A percentile compares a stretch with the other conserved stretches of the same genome.
phyloP scores from a whole-genome alignment of 2,329 filamentous ascomycete genomes.

The Ophiocordyceps unilateralis region DNA sequence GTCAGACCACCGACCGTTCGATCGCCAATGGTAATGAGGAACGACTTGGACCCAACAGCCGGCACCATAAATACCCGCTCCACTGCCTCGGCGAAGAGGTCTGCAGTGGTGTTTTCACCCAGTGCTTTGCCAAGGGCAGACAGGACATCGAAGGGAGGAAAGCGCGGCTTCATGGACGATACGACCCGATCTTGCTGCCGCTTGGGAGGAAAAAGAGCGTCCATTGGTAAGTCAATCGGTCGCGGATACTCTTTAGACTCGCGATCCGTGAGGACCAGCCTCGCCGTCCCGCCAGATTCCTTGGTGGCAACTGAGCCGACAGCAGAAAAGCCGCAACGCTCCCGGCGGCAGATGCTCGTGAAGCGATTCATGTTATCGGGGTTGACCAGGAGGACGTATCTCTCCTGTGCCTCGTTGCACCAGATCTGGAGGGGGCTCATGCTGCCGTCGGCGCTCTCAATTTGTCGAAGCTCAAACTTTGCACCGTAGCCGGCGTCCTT shows the following conservation, averaged over 20 bases:
- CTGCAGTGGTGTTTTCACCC: constrained; percentile 33
- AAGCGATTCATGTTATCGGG: constrained; percentile 66
- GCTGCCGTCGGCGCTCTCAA: constrained; percentile 75
- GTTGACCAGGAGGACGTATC: constrained; percentile 84
- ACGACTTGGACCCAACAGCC: constrained; percentile 89
- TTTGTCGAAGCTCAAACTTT: constrained; percentile 81
- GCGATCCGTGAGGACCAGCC: constrained; percentile 64
- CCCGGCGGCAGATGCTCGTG: constrained; percentile 51
- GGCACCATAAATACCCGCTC: constrained; percentile 71
- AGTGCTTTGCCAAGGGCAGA: constrained; percentile 48
- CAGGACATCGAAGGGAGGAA: constrained; percentile 55
- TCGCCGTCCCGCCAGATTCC: constrained; percentile 45
- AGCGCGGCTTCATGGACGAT: constrained; percentile 45
- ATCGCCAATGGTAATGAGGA: constrained; percentile 93
- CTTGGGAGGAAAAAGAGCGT: constrained; percentile 72
- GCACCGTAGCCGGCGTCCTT: constrained; percentile 85
- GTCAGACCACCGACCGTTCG: constrained; percentile 81
- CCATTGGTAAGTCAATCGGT: constrained; percentile 81
- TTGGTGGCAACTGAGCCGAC: constrained; percentile 60
- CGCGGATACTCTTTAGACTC: constrained; percentile 57
- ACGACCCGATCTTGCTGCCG: constrained; percentile 67
- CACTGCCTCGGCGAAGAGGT: constrained; percentile 45
- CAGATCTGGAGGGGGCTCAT: constrained; percentile 96
- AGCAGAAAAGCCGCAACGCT: constrained; percentile 83
- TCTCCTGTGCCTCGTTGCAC: constrained; percentile 94